Base-by-base conservation (phyloP, 2,329 filamentous ascomycete genomes). In the Eutypa lata region DNA sequence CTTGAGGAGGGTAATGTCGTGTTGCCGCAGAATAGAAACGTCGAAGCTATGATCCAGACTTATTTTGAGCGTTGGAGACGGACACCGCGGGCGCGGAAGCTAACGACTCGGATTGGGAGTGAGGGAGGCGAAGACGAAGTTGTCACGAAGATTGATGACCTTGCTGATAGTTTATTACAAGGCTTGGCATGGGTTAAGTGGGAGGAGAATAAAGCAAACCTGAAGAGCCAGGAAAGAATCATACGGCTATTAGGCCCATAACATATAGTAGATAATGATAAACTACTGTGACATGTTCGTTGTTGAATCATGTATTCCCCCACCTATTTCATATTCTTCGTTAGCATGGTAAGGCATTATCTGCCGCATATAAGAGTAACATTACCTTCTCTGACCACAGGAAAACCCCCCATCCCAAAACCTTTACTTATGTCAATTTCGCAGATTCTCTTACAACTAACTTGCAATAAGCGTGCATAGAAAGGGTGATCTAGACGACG, bases 121-220 rank as follows among this genome's bases (percentile, higher is more conserved):
- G 13, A 16, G 22, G 42, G 19, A 11, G 22, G 19, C 19, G 6
- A 52, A 64, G 40, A 67, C 16, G 57, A 61, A 13, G 62, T 55
- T 46, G 74, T 72, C 63, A 64, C 58, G n/a, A 94, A 94, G 69
- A 69, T 93, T 50, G 90, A 95, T 68, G 90, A 95, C 72, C 71
- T 95, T 48, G 88, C 90, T 0, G 90, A 95, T 72, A 89, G 86
- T 65, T 72, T 94, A 24, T 67, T 94, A 50, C 90, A 95, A 68
- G 90, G 85, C 2, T 76, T 90, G 53, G 86, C 89, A 2, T 93
- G 88, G 47, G 69, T 90, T 37, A 78, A 84, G 55, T 95, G 90
- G 90, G 83, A 91, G 64, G 72, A 77, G 60, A 88, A 88, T 60
- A 73, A 71, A 56, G 65, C 63, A 24, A 58, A 57, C 13, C 61